Percentiles rank a stretch among this genome's conserved stretches.
Conservation (phyloP, 441 rosid species). For the Dalechampia spathulata region DNA sequence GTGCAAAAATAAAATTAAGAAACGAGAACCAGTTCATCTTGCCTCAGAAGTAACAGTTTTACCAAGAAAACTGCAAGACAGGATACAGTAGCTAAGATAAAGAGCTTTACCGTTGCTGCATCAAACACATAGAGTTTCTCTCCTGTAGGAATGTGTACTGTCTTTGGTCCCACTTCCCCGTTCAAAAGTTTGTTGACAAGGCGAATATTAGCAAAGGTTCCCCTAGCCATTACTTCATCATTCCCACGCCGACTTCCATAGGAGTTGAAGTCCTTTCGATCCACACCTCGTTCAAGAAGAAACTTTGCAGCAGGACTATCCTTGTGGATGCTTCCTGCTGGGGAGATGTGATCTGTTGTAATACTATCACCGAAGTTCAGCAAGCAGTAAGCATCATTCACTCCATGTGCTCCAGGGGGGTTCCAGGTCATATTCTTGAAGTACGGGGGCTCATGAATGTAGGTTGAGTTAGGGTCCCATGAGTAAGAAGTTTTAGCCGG, state of each 20-base stretch:
- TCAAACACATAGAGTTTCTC: constrained; percentile 32
- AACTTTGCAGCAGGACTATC: constrained; percentile 87
- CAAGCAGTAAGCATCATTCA: constrained; percentile 84
- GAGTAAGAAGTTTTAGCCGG: constrained; percentile 46
- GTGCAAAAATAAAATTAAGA: too few species aligned
- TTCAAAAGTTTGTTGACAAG: constrained; percentile 29
- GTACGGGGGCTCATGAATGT: constrained; percentile 91
- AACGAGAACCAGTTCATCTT: not conserved
- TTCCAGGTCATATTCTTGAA: constrained; percentile 83
- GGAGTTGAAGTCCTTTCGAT: constrained; percentile 34
- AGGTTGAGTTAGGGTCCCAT: constrained; percentile 80
- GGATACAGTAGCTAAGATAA: too few species aligned
- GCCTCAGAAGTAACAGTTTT: too few species aligned
- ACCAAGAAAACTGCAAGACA: too few species aligned
- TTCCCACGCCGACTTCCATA: constrained; percentile 41
- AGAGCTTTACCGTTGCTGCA: constrained; percentile 15
- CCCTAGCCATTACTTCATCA: constrained; percentile 41
- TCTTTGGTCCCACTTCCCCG: constrained; percentile 40
- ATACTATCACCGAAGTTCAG: constrained; percentile 83
- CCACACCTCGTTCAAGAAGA: constrained; percentile 28
- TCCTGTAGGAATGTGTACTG: constrained; percentile 34
- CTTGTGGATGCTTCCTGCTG: constrained; percentile 85
- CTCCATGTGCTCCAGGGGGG: constrained; percentile 75
- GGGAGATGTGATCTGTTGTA: constrained; percentile 87
- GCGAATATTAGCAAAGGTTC: constrained; percentile 39